Conservation (phyloP, 176 grass and related monocot species). For the Oryza rufipogon region DNA sequence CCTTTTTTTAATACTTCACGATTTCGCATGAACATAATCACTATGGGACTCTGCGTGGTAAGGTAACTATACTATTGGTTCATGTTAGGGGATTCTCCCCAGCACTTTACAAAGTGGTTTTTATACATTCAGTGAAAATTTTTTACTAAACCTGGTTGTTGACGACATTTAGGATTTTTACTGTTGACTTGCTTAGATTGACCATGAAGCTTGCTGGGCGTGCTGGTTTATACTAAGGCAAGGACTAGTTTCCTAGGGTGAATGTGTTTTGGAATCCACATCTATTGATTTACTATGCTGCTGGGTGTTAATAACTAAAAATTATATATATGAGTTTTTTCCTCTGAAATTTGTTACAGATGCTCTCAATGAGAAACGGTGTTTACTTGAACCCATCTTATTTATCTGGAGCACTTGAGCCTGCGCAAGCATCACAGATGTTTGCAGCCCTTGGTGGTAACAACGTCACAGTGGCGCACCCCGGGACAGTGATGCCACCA, state of each 20-base stretch:
- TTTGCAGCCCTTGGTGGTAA: slow-evolving; percentile 58
- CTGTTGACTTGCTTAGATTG: background rate
- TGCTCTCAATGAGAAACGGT: slow-evolving; percentile 93
- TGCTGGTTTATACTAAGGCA: background rate
- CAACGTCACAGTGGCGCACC: slow-evolving; percentile 46
- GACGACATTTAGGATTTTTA: background rate
- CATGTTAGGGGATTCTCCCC: background rate
- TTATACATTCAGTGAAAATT: background rate
- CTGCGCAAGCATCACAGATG: slow-evolving; percentile 79
- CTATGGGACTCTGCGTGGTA: background rate
- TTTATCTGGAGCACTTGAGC: slow-evolving; percentile 70
- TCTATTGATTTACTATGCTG: background rate
- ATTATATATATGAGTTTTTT: background rate
- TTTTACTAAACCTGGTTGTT: background rate
- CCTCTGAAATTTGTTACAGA: slow-evolving; percentile 49
- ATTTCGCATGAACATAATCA: background rate
- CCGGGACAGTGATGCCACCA: slow-evolving; percentile 48
- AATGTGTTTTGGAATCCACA: background rate
- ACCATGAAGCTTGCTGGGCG: background rate
- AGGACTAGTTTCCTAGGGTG: background rate
- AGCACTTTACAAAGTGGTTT: background rate
- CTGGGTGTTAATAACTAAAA: background rate
- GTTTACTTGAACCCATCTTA: slow-evolving; percentile 80
- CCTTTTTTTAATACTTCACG: background rate
- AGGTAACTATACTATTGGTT: background rate